Evolutionary conservation across 306 rosid species (phyloP), one percentile per base, ranked within the genome.

Genomic region (Castanea mollissima): DNA sequence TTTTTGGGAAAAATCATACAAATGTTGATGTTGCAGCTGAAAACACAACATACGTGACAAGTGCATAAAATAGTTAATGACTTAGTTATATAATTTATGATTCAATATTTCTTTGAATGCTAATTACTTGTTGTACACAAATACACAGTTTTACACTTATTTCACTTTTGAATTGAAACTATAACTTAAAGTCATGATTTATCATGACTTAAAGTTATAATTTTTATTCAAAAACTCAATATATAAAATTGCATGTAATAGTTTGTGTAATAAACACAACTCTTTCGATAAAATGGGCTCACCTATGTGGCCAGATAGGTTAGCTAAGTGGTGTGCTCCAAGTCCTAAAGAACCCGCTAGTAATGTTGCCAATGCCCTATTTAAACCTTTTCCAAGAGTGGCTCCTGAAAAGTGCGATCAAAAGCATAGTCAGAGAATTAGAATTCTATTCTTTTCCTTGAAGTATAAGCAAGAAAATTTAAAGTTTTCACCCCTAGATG

Each of bases 281-380:
- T 38, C 10, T 2, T 38, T 8, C 31, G 3, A 27, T 25, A 41
- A 44, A 49, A 92, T 88, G 49, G 98, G 98, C 74, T 94, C 96
- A 9, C 91, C 94, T 35, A 79, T 86, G 31, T 88, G 85, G 57
- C 98, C 98, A 25, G 88, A 87, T 41, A 91, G 82, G 79, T 86
- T 80, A 34, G 96, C 93, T 67, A 94, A 71, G 84, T 89, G 86
- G 84, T 94, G 97, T 85, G 96, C 93, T 62, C 94, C 98, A 83
- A 91, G 85, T 34, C 97, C 98, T 11, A 94, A 78, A 78, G 91
- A 92, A 82, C 97, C 97, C 58, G 94, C 98, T 3, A 75, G 10
- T n/a, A 94, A 69, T 5, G 98, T 94, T 76, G 96, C 98, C 60
- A 94, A 71, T 59, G 87, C 90, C 74, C 98, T 92, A 77, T 94